phyloP scores from a whole-genome alignment of 1,284 basidiomycete species.

The Kwoniella shivajii region DNA sequence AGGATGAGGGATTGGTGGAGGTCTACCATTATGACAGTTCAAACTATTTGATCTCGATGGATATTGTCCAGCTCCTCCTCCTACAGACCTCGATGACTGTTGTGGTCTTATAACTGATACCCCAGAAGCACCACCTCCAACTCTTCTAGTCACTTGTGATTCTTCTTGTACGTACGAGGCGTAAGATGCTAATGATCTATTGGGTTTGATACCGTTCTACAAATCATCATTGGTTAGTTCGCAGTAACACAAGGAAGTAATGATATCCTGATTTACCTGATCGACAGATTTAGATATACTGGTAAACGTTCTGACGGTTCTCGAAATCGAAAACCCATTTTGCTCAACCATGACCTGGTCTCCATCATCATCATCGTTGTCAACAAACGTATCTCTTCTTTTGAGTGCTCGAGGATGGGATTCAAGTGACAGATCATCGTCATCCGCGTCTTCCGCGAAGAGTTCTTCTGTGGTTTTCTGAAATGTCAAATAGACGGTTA shows the following conservation, averaged over 20 bases:
- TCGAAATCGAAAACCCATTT: conserved; percentile 8
- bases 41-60: neutral
- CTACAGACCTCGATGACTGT: neutral
- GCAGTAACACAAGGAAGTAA: neutral
- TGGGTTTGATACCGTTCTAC: neutral
- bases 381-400: conserved; percentile 3
- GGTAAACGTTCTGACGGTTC: neutral
- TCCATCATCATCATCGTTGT: conserved; percentile 2
- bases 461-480: conserved; percentile 10
- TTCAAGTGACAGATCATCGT: conserved; percentile 6
- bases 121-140: conserved; percentile 19
- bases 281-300: neutral
- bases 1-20: conserved; percentile 12
- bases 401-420: conserved; percentile 3
- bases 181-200: conserved; percentile 12
- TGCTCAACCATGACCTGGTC: neutral
- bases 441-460: conserved; percentile 13
- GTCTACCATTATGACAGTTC: neutral
- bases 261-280: neutral
- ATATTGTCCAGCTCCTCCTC: neutral
- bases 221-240: neutral
- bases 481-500: neutral
- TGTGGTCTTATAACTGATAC: conserved; percentile 32
- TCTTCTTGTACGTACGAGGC: conserved; percentile 33
- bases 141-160: conserved; percentile 29